A percentile compares a stretch with the other conserved stretches of the same genome.
These are phyloP conservation scores for Parsonsia alboflavescens DNA, from an alignment of 257 asterid genomes.

Conservation along the genomic window DNA sequence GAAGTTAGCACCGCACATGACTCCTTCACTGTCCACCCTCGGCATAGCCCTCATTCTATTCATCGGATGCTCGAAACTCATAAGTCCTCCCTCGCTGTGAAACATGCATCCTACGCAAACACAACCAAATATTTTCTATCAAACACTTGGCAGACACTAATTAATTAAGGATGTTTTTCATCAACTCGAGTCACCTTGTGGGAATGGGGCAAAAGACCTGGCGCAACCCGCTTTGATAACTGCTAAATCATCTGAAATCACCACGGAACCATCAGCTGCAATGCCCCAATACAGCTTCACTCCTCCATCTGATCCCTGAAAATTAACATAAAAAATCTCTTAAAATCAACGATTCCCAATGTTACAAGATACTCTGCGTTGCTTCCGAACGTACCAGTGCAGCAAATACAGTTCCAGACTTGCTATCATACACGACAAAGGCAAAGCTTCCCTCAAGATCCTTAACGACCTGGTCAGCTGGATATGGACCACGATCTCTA, in stretches of 20 bases:
- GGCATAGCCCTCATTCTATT: conserved; percentile 73
- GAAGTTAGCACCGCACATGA: conserved; percentile 72
- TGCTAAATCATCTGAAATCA: conserved; percentile 66
- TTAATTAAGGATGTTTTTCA: too few species aligned
- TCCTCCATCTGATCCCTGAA: conserved; percentile 76
- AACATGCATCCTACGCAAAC: conserved; percentile 55
- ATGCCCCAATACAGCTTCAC: conserved; percentile 83
- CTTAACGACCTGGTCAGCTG: conserved; percentile 82
- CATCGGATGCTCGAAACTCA: conserved; percentile 93
- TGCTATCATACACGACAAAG: conserved; percentile 67
- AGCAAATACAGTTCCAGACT: conserved; percentile 58
- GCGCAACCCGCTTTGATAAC: conserved; percentile 74
- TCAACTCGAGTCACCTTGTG: conserved; percentile 45
- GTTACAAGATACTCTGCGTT: too few species aligned
- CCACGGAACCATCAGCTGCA: conserved; percentile 84
- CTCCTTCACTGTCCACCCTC: conserved; percentile 83
- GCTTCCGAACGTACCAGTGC: conserved; percentile 43
- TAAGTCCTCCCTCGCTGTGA: conserved; percentile 71
- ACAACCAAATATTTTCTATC: background rate
- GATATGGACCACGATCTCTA: conserved; percentile 81
- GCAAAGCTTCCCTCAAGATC: conserved; percentile 83
- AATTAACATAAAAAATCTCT: too few species aligned
- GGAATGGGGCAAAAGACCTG: conserved; percentile 82
- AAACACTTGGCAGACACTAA: background rate
- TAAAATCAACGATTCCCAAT: too few species aligned